Evolutionary conservation across 805 yeast species (phyloP).

Genomic region (Vanderwaltozyma tropicalis): DNA sequence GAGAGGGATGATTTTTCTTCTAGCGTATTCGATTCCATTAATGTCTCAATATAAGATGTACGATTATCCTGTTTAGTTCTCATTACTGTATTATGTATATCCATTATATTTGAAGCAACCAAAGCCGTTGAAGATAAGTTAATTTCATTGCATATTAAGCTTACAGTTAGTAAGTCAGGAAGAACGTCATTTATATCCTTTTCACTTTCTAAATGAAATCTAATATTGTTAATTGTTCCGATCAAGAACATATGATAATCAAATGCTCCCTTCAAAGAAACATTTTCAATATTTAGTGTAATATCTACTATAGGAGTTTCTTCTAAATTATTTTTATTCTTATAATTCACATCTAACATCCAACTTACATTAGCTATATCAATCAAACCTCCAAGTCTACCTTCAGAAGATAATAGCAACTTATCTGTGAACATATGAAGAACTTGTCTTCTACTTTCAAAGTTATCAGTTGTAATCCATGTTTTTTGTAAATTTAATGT

Average conservation of each 20-base stretch:
- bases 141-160: slow-evolving; percentile 39
- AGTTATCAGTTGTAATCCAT: slow-evolving; percentile 63
- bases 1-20: slow-evolving; percentile 16
- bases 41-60: slow-evolving; percentile 63
- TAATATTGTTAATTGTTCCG: slow-evolving; percentile 38
- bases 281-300: slow-evolving; percentile 42
- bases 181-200: slow-evolving; percentile 36
- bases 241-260: slow-evolving; percentile 82
- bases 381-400: slow-evolving; percentile 73
- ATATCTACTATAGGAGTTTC: slow-evolving; percentile 58
- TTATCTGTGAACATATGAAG: slow-evolving; percentile 49
- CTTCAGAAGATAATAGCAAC: slow-evolving; percentile 46
- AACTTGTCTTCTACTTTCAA: slow-evolving; percentile 60
- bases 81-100: slow-evolving; percentile 58
- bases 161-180: slow-evolving; percentile 53
- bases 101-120: slow-evolving; percentile 74
- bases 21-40: slow-evolving; percentile 44
- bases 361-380: slow-evolving; percentile 38
- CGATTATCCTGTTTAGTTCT: slow-evolving; percentile 66
- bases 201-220: slow-evolving; percentile 58
- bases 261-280: slow-evolving; percentile 56
- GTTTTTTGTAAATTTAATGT: slow-evolving; percentile 43
- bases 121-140: slow-evolving; percentile 68
- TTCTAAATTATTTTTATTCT: slow-evolving; percentile 34
- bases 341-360: slow-evolving; percentile 68